phyloP scores from a whole-genome alignment of 2,329 filamentous ascomycete genomes.

The Scopulariopsis brevicaulis region DNA sequence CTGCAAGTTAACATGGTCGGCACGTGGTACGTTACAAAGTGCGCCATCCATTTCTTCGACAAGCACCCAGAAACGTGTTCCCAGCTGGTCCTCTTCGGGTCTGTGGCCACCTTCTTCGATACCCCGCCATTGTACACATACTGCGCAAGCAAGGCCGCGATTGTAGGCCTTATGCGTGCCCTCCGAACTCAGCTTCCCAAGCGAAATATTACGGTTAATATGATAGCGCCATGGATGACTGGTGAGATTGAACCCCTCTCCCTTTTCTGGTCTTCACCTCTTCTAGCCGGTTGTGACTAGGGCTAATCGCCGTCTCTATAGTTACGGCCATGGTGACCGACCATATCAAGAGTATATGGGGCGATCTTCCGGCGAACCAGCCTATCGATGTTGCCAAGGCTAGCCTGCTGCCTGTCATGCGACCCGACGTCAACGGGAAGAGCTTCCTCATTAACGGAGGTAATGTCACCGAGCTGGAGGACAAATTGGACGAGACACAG shows the following conservation, averaged over 20 bases:
- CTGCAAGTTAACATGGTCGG: neutral
- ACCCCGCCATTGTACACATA: neutral
- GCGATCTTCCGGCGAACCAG: too few relatives aligned
- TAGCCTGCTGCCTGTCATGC: too few relatives aligned
- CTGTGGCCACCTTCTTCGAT: neutral
- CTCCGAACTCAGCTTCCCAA: neutral
- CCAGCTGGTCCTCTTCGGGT: neutral
- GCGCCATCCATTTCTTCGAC: neutral
- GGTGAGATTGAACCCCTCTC: neutral
- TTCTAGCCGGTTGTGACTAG: too few relatives aligned
- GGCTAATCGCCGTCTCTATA: too few relatives aligned
- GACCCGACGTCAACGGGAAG: too few relatives aligned
- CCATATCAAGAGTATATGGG: too few relatives aligned
- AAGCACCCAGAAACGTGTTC: neutral
- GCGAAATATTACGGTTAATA: neutral
- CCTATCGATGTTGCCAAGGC: too few relatives aligned
- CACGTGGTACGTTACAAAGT: neutral
- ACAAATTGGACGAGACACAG: too few relatives aligned
- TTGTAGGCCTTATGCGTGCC: neutral
- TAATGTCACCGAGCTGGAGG: too few relatives aligned
- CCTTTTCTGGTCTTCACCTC: too few relatives aligned
- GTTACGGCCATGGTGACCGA: too few relatives aligned
- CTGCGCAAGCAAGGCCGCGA: neutral
- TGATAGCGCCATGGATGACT: neutral
- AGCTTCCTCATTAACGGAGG: too few relatives aligned